These are phyloP conservation scores for Triangularia setosa DNA, from an alignment of 2,329 filamentous ascomycete species.

Conservation along the genomic window DNA sequence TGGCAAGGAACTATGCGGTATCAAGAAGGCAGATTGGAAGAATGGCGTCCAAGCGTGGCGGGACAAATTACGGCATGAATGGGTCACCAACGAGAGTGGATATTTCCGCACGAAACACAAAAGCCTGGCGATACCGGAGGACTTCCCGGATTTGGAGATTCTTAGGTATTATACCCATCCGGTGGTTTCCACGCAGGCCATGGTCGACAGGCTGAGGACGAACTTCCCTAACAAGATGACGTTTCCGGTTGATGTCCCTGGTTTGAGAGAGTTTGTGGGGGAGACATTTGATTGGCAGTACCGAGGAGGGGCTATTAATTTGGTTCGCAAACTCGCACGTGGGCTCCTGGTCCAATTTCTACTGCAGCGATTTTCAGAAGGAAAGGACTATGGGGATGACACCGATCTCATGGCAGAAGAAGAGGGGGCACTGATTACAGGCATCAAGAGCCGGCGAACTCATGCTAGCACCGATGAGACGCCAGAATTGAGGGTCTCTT, in stretches of 20 bases:
- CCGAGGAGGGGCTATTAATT: constrained; percentile 74
- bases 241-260: constrained; percentile 58
- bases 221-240: constrained; percentile 54
- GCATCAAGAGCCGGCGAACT: constrained; percentile 62
- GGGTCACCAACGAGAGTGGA: constrained; percentile 77
- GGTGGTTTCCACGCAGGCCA: constrained; percentile 63
- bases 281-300: constrained; percentile 86
- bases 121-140: constrained; percentile 68
- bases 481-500: constrained; percentile 74
- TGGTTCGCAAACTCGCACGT: constrained; percentile 75
- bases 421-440: constrained; percentile 55
- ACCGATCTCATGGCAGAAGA: constrained; percentile 38
- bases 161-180: constrained; percentile 86
- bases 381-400: constrained; percentile 25
- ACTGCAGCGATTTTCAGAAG: constrained; percentile 29
- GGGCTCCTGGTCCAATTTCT: constrained; percentile 65
- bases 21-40: constrained; percentile 55
- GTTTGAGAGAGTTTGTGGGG: constrained; percentile 68
- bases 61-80: constrained; percentile 65
- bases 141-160: constrained; percentile 76
- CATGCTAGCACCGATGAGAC: constrained; percentile 73
- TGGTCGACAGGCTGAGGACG: constrained; percentile 51
- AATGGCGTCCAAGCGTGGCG: constrained; percentile 65
- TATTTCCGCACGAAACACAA: constrained; percentile 76
- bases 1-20: constrained; percentile 66